Base-by-base conservation (phyloP, 2,329 filamentous ascomycete species). In the Colletotrichum sp. region DNA sequence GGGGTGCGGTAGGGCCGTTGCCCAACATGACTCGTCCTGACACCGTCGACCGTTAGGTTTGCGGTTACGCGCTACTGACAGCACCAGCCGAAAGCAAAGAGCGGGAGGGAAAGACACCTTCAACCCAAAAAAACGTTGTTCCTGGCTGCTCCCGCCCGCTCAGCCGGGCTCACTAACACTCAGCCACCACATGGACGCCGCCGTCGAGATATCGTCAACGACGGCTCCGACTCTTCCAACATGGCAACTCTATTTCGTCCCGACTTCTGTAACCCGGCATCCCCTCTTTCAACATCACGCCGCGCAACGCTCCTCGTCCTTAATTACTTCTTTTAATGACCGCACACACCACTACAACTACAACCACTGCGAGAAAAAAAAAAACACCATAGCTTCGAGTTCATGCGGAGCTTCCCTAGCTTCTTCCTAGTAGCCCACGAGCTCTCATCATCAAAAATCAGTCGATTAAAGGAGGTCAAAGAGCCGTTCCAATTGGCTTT, bases 1-100 rank as follows among this genome's bases (percentile, higher is more conserved):
- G 67, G 55, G 62, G 72, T 65, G 36, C 70, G 59, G 59, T 67
- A 68, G 60, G 62, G 64, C 63, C 72, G 66, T 70, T 74, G 30
- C 28, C 60, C 26, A 55, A 71, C 73, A 76, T 76, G 70, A 76
- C 73, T 76, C 73, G 73, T 64, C 64, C 70, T 64, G 63, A 36
- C 70, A 34, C 70, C 73, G 64, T 76, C 32, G 68, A 65, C 70
- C 70, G 70, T 73, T 69, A 68, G 63, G 70, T 68, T 76, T 69
- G 64, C 59, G 26, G 64, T 49, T 68, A 64, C 64, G 73, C 70
- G 70, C 70, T 71, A 75, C 32, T 68, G 69, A 75, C 68, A 68
- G 69, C 68, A 30, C 63, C 57, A 44, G 30, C 62, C 72, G 36
- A 67, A 67, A 67, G 60, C 68, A 24, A 63, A 63, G 34, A 28